A percentile compares a stretch with the other conserved stretches of the same genome.
These are phyloP conservation scores for Colletotrichum costaricense DNA, from an alignment of 2,329 filamentous ascomycete species.

Conservation along the genomic window DNA sequence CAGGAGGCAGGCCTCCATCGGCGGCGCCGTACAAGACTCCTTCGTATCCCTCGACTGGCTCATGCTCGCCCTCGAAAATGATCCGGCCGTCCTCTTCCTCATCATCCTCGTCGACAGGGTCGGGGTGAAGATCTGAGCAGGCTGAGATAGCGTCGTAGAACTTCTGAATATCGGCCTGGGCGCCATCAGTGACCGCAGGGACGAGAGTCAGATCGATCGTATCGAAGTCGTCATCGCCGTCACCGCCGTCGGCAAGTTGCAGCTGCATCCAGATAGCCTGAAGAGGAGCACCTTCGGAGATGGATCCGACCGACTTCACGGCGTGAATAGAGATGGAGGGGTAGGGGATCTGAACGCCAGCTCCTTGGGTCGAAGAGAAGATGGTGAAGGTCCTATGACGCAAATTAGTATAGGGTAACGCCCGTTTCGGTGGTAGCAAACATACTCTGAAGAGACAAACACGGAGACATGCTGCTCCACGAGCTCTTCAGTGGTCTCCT, in stretches of 20 bases:
- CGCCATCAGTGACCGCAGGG: slow-evolving; percentile 51
- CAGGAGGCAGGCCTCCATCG: slow-evolving; percentile 68
- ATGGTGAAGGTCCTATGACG: slow-evolving; percentile 63
- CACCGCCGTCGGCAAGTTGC: slow-evolving; percentile 69
- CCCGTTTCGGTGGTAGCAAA: background rate
- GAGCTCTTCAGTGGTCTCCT: slow-evolving; percentile 48
- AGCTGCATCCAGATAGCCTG: slow-evolving; percentile 76
- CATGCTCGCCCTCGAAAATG: slow-evolving; percentile 67
- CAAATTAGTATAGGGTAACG: background rate
- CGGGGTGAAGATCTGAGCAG: slow-evolving; percentile 82
- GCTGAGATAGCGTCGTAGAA: slow-evolving; percentile 78
- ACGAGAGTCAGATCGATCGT: slow-evolving; percentile 76
- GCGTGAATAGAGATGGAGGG: slow-evolving; percentile 81
- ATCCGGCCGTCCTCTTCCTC: slow-evolving; percentile 68
- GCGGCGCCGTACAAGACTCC: slow-evolving; percentile 63
- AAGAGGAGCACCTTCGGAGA: slow-evolving; percentile 49
- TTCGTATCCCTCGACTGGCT: slow-evolving; percentile 66
- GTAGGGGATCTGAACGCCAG: slow-evolving; percentile 78
- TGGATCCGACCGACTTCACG: slow-evolving; percentile 67
- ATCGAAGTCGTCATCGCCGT: slow-evolving; percentile 67
- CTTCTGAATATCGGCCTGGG: slow-evolving; percentile 47
- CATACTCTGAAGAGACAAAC: slow-evolving; percentile 70
- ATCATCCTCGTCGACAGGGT: slow-evolving; percentile 70
- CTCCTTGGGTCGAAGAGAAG: slow-evolving; percentile 68
- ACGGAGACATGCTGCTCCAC: slow-evolving; percentile 64